Conservation (phyloP, 768 basidiomycete species). For the Epithele typhae region DNA sequence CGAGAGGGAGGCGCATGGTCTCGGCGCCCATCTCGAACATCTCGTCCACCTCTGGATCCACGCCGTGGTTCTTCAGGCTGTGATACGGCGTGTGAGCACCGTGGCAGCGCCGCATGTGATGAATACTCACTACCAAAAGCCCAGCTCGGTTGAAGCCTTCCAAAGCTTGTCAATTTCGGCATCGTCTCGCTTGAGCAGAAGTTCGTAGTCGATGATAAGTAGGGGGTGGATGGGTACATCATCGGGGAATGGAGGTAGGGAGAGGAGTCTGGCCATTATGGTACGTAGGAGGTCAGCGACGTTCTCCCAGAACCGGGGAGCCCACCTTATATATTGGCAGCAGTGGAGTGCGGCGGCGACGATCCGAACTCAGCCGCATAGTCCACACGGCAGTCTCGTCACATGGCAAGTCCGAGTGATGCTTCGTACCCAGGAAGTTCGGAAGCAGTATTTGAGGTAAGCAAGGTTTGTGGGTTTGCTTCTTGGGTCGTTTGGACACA, state of each 20-base stretch:
- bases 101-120: background rate
- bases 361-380: too few species aligned
- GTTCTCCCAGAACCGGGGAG: too few species aligned
- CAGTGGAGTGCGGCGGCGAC: too few species aligned
- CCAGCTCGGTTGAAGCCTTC: conserved; percentile 43
- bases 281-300: too few species aligned
- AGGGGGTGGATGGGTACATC: conserved; percentile 42
- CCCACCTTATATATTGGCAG: too few species aligned
- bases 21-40: conserved; percentile 42
- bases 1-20: conserved; percentile 37
- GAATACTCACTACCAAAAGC: conserved; percentile 53
- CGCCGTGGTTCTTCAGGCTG: conserved; percentile 42
- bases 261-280: conserved; percentile 6
- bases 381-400: too few species aligned
- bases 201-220: conserved; percentile 41
- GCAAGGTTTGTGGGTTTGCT: too few species aligned
- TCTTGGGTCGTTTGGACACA: too few species aligned
- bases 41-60: conserved; percentile 29
- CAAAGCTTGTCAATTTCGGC: conserved; percentile 40
- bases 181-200: conserved; percentile 31
- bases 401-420: too few species aligned
- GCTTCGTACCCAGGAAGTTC: too few species aligned
- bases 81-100: background rate
- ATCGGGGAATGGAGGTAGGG: conserved; percentile 39
- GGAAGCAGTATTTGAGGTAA: too few species aligned